These are phyloP conservation scores for Gentiana macrophylla DNA, from an alignment of 257 asterid species.

Conservation along the genomic window DNA sequence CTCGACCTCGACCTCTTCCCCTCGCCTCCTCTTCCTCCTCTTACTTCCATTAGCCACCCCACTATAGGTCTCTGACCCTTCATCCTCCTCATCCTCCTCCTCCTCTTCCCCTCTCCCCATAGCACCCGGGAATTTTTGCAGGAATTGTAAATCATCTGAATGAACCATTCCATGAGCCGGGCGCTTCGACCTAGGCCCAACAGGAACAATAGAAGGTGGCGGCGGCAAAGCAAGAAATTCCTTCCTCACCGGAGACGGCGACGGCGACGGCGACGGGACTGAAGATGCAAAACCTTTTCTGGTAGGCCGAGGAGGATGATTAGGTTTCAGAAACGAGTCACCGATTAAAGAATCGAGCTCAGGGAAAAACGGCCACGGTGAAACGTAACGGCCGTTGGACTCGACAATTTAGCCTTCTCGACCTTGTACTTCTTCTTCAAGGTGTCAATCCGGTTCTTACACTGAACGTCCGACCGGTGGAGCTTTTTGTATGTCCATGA, in stretches of 20 bases:
- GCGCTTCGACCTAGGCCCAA: constrained; percentile 72
- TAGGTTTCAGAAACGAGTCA: constrained; percentile 21
- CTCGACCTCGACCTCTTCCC: neutral
- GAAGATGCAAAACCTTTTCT: constrained; percentile 4
- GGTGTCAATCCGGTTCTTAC: constrained; percentile 93
- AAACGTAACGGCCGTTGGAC: constrained; percentile 43
- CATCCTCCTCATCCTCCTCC: constrained; percentile 22
- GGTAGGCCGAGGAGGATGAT: constrained; percentile 26
- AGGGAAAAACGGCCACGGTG: constrained; percentile 73
- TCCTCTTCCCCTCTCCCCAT: constrained; percentile 42
- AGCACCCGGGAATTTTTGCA: constrained; percentile 49
- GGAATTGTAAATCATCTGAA: constrained; percentile 25
- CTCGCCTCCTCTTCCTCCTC: constrained; percentile 24
- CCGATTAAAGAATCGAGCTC: constrained; percentile 67
- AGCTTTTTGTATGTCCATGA: constrained; percentile 59
- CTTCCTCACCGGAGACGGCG: constrained; percentile 18
- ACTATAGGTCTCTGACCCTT: constrained; percentile 26
- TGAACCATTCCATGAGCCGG: constrained; percentile 22
- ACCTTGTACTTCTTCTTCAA: constrained; percentile 78
- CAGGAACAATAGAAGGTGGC: constrained; percentile 59
- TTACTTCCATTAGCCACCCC: constrained; percentile 7
- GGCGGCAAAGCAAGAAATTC: constrained; percentile 20
- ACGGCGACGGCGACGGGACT: neutral
- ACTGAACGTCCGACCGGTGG: constrained; percentile 81
- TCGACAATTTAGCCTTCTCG: constrained; percentile 53